Conservation (phyloP, 1,139 yeast genomes). For the Debaryomyces fabryi region DNA sequence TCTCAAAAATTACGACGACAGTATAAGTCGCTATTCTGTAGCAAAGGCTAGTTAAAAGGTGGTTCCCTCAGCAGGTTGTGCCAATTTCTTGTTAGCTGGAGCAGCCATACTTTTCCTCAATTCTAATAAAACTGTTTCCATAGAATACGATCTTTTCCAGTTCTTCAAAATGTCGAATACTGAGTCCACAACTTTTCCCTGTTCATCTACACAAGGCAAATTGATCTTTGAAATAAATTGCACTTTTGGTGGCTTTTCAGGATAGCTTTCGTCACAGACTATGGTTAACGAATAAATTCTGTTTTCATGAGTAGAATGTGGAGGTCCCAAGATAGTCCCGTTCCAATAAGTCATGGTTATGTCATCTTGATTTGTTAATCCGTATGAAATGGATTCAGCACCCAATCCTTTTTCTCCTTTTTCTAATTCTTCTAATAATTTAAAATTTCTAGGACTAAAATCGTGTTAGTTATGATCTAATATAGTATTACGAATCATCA, state of each 20-base stretch:
- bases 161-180: slow-evolving; percentile 71
- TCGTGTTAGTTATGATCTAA: background rate
- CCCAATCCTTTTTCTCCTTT: slow-evolving; percentile 98
- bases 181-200: slow-evolving; percentile 65
- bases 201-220: slow-evolving; percentile 80
- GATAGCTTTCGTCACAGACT: slow-evolving; percentile 82
- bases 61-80: slow-evolving; percentile 91
- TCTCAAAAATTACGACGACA: background rate
- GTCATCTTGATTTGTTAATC: slow-evolving; percentile 85
- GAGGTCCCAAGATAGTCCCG: slow-evolving; percentile 96
- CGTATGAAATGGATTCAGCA: slow-evolving; percentile 95
- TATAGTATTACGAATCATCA: background rate
- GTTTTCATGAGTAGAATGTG: slow-evolving; percentile 91
- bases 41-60: slow-evolving; percentile 44
- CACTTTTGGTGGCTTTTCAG: slow-evolving; percentile 85
- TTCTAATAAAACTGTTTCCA: slow-evolving; percentile 90
- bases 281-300: slow-evolving; percentile 84
- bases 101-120: slow-evolving; percentile 84
- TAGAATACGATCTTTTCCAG: slow-evolving; percentile 88
- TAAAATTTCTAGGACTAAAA: slow-evolving; percentile 85
- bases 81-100: slow-evolving; percentile 77
- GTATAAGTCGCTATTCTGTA: background rate
- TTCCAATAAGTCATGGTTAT: slow-evolving; percentile 93
- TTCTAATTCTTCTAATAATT: slow-evolving; percentile 91
- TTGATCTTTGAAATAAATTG: slow-evolving; percentile 81